Evolutionary conservation across 1,139 yeast genomes (phyloP).

Genomic region (Taphrina pruni): DNA sequence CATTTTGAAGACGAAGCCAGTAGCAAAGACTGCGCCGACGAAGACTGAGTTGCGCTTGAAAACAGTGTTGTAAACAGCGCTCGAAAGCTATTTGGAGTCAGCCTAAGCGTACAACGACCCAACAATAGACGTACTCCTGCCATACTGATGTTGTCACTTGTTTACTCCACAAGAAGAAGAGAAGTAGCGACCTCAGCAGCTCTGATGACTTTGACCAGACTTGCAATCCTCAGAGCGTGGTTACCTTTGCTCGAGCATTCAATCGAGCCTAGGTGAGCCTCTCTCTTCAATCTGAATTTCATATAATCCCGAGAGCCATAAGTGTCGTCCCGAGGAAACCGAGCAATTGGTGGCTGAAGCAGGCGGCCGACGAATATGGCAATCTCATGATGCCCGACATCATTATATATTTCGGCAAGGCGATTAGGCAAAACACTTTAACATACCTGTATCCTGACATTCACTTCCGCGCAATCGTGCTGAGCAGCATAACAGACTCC

Average conservation of each 20-base stretch:
- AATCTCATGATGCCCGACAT: background rate
- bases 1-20: slow-evolving; percentile 90
- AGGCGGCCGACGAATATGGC: background rate
- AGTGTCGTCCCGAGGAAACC: background rate
- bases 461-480: too few relatives aligned
- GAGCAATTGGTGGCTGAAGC: background rate
- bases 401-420: too few relatives aligned
- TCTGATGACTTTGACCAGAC: too few relatives aligned
- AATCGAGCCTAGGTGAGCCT: background rate
- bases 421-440: too few relatives aligned
- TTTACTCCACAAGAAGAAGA: too few relatives aligned
- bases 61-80: slow-evolving; percentile 68
- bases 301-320: background rate
- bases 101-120: background rate
- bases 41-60: slow-evolving; percentile 92
- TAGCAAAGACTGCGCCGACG: slow-evolving; percentile 82
- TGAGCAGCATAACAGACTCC: too few relatives aligned
- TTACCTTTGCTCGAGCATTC: background rate
- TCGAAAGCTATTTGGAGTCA: slow-evolving; percentile 50
- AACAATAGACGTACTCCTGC: slow-evolving; percentile 1
- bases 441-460: too few relatives aligned
- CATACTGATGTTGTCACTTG: background rate
- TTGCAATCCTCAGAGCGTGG: background rate
- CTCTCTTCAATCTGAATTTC: background rate
- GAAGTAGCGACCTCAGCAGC: too few relatives aligned